Conservation (phyloP, 2,329 filamentous ascomycete species). For the Trichophyton mentagrophytes region DNA sequence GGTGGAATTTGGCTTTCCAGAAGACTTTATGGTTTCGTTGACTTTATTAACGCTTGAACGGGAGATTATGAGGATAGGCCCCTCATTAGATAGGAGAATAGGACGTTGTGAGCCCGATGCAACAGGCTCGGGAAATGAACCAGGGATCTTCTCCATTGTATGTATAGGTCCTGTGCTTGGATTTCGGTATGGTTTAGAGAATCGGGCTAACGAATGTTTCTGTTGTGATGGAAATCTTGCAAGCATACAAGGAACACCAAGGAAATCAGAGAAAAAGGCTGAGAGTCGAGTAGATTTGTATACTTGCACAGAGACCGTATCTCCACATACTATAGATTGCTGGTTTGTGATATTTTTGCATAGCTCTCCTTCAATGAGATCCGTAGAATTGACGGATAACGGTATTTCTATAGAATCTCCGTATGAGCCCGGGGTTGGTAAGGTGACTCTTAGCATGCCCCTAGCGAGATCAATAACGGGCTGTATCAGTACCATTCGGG, state of each 20-base stretch:
- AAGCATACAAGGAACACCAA: slow-evolving; percentile 69
- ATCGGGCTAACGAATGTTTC: slow-evolving; percentile 43
- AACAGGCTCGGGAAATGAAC: slow-evolving; percentile 38
- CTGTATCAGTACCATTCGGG: slow-evolving; percentile 71
- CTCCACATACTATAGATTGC: slow-evolving; percentile 67
- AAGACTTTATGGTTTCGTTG: slow-evolving; percentile 56
- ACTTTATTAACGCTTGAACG: slow-evolving; percentile 64
- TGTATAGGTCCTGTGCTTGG: neutral
- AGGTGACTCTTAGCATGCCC: slow-evolving; percentile 50
- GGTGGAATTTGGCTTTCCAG: slow-evolving; percentile 16
- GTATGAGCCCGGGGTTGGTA: slow-evolving; percentile 24
- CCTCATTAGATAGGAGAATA: slow-evolving; percentile 83
- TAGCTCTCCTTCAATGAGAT: slow-evolving; percentile 34
- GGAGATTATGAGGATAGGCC: slow-evolving; percentile 76
- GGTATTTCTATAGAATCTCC: neutral
- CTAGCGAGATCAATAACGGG: slow-evolving; percentile 59
- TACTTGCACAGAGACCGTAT: slow-evolving; percentile 55
- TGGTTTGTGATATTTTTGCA: slow-evolving; percentile 23
- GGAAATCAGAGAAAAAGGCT: slow-evolving; percentile 60
- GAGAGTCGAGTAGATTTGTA: slow-evolving; percentile 57
- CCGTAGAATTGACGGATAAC: neutral
- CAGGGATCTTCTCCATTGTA: slow-evolving; percentile 41
- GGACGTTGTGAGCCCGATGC: slow-evolving; percentile 36
- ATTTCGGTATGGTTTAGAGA: slow-evolving; percentile 43
- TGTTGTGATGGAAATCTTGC: slow-evolving; percentile 64